These are phyloP conservation scores for Candida takata DNA, from an alignment of 805 yeast species.

Conservation along the genomic window DNA sequence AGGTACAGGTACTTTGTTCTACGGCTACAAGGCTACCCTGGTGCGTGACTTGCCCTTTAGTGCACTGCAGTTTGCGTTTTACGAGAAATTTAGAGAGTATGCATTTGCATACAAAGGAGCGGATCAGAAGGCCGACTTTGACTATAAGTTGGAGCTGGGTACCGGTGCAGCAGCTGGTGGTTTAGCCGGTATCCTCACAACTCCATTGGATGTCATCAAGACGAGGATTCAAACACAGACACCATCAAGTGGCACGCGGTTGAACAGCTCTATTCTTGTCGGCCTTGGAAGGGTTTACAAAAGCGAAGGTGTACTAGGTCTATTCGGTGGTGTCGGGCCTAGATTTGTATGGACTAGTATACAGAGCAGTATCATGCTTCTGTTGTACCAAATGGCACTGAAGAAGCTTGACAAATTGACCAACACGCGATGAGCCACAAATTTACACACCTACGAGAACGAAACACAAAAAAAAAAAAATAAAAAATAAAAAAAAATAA, in stretches of 20 bases:
- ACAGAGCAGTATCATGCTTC: constrained; percentile 90
- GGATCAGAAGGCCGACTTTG: constrained; percentile 37
- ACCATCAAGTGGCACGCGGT: constrained; percentile 21
- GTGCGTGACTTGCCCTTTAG: constrained; percentile 92
- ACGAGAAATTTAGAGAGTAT: constrained; percentile 68
- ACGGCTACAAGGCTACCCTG: constrained; percentile 91
- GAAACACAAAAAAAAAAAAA: too few species aligned
- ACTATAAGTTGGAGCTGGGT: constrained; percentile 54
- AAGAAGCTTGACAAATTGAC: constrained; percentile 29
- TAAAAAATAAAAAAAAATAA: too few species aligned
- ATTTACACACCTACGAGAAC: too few species aligned
- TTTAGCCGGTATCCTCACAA: constrained; percentile 78
- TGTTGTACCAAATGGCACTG: constrained; percentile 75
- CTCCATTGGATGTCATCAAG: constrained; percentile 88
- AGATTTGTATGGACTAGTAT: constrained; percentile 93
- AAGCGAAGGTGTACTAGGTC: constrained; percentile 70
- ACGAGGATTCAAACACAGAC: constrained; percentile 90
- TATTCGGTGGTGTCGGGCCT: constrained; percentile 95
- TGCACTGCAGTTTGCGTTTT: constrained; percentile 92
- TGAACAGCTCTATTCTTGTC: constrained; percentile 38
- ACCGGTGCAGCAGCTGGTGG: constrained; percentile 98
- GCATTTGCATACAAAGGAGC: constrained; percentile 38
- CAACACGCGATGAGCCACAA: too few species aligned
- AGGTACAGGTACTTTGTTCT: constrained; percentile 70
- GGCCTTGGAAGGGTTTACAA: constrained; percentile 53